Conservation (phyloP, 176 grass and related monocot genomes). For the Cocos nucifera region DNA sequence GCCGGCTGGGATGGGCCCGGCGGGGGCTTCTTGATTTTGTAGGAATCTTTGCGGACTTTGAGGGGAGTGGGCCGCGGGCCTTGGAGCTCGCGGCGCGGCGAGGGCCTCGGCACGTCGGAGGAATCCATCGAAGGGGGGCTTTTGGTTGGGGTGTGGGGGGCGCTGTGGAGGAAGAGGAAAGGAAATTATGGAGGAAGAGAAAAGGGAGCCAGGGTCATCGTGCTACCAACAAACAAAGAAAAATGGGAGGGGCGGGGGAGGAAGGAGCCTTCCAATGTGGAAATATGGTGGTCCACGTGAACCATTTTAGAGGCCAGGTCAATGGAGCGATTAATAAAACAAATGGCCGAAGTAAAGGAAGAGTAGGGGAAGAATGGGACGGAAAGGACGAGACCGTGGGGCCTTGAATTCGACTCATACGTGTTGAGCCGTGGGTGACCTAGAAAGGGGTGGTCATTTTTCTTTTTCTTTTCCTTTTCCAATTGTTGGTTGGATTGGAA, state of each 20-base stretch:
- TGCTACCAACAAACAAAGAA: too few species aligned
- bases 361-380: too few species aligned
- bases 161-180: neutral
- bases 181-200: too few species aligned
- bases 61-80: slow-evolving; percentile 65
- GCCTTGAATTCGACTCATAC: too few species aligned
- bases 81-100: slow-evolving; percentile 60
- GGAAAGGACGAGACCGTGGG: too few species aligned
- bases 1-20: slow-evolving; percentile 3
- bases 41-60: slow-evolving; percentile 53
- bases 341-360: too few species aligned
- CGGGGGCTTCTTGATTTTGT: slow-evolving; percentile 80
- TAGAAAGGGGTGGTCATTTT: too few species aligned
- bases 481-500: too few species aligned
- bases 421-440: too few species aligned
- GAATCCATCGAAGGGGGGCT: neutral
- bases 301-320: neutral
- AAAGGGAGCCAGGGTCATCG: too few species aligned
- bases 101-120: slow-evolving; percentile 4
- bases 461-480: too few species aligned
- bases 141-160: neutral
- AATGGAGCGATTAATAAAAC: neutral
- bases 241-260: too few species aligned
- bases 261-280: neutral
- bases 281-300: neutral